Conservation (phyloP, 495 filamentous ascomycete genomes). For the Parathielavia hyrcaniae region DNA sequence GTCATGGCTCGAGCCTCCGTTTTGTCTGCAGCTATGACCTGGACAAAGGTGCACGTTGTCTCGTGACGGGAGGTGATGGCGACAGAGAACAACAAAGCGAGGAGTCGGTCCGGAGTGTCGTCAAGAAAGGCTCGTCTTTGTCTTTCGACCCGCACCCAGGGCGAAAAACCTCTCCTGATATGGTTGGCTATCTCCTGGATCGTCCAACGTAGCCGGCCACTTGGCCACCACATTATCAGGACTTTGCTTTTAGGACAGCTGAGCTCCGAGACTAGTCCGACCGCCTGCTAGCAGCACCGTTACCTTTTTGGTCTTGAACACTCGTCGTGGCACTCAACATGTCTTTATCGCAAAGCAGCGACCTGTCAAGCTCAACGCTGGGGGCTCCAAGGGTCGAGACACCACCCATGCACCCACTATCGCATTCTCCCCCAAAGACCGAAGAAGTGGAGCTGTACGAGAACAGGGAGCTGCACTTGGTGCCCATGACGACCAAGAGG, state of each 20-base stretch:
- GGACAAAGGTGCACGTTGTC: constrained; percentile 5
- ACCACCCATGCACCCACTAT: neutral
- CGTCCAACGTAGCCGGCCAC: neutral
- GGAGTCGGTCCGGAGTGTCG: constrained; percentile 1
- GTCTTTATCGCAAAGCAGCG: neutral
- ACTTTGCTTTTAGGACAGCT: too few relatives aligned
- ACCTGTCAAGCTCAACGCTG: constrained; percentile 12
- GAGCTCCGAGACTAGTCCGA: neutral
- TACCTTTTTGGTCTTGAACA: too few relatives aligned
- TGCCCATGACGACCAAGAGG: constrained; percentile 20
- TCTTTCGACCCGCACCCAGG: neutral
- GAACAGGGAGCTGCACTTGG: constrained; percentile 24
- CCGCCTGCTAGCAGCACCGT: too few relatives aligned
- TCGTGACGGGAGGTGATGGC: neutral
- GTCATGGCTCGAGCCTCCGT: neutral
- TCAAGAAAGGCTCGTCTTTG: constrained; percentile 1
- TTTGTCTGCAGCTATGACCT: neutral
- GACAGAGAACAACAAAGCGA: neutral
- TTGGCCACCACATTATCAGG: neutral
- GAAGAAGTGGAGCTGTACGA: constrained; percentile 21
- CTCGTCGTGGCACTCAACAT: neutral
- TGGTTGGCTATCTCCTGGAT: neutral
- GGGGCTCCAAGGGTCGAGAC: neutral
- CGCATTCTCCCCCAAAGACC: constrained; percentile 19
- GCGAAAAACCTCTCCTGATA: neutral